Evolutionary conservation across 2,329 filamentous ascomycete species (phyloP), one percentile per base, ranked within the genome.

Genomic region (Diaporthe velutina): DNA sequence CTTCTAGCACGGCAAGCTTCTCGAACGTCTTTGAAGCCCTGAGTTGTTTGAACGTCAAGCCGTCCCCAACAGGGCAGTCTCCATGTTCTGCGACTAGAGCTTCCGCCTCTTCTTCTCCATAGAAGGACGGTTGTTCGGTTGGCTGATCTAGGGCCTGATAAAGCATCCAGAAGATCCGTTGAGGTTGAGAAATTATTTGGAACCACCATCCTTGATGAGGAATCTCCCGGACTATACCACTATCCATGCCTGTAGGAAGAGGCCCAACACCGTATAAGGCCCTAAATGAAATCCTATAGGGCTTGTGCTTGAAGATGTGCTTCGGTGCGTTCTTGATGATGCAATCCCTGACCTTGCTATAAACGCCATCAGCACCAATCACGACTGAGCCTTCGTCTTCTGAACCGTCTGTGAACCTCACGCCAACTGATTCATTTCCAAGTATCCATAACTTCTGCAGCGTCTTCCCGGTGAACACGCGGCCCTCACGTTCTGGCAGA

Each of bases 111-210:
- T 10, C 40, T n/a, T 66, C 19, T 17, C 60, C 28, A 48, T 48
- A 48, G 60, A 66, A 66, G 0, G 25, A 9, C 2, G 60, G 25
- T 33, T 9, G 19, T 3, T 22, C 42, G 10, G 15, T 4, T 17
- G 60, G 40, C 10, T 4, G 28, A 13, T 25, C 28, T 4, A 66
- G 28, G 28, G 60, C 28, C 42, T 66, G 60, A n/a, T 66, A 66
- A 2, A 66, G 60, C 60, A 48, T 66, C 60, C 60, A 66, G 28
- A 66, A 61, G n/a, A 66, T 3, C 12, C 60, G 25, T 9, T 48
- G 60, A 22, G 60, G 60, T 22, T 66, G 60, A 8, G 60, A 48
- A 2, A 66, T 66, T n/a, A 66, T 66, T 33, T 48, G 60, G 17
- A 66, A 66, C 40, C 60, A 66, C 60, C 60, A 66, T 3, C 40